Evolutionary conservation across 768 basidiomycete genomes (phyloP), one percentile per base, ranked within the genome.

Genomic region (Crepidotus variabilis): DNA sequence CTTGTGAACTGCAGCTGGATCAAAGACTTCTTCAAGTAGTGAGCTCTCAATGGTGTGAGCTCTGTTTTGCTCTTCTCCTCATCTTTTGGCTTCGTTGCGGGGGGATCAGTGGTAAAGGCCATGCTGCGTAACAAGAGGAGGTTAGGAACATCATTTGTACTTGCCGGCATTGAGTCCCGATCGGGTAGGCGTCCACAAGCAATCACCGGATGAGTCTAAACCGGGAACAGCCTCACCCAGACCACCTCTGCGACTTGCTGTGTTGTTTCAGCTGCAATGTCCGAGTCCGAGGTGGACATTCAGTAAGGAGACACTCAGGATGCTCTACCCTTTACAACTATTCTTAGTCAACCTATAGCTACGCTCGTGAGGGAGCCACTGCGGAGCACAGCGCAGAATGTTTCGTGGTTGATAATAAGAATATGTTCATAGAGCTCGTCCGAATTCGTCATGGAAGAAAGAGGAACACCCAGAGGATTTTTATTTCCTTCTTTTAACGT

Each of bases 21-120:
- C 55, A 99, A 86, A 16, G 92, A 83, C 72, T 98, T 98, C 79
- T 98, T 99, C 69, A 99, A 90, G 72, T 99, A 99, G 68, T 99
- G 97, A 3, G 95, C 94, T 45, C 95, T 88, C 49, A 95, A 75
- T 11, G 96, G 92, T 1, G 93, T 92, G 50, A 98, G 83, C 51
- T 75, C 71, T 16, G 66, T 50, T 10, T 47, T 47, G 8, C 45
- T 22, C 8, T 54, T 34, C 39, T 36, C 47, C 11, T 56, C 56
- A 22, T 45, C 47, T 51, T 60, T 49, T 23, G 21, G 2, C 36
- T 6, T 43, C 16, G 39, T 14, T 43, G 39, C 13, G 39, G 14
- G 5, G 13, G 39, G 39, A 43, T 43, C 5, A 43, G 18, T 14
- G 39, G 39, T 14, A 43, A 11, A 20, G 39, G 39, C 13, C 39